A percentile compares a stretch with the other conserved stretches of the same genome.
Evolutionary conservation across 331 rosid species (phyloP).

Genomic region (Acacia concinna): DNA sequence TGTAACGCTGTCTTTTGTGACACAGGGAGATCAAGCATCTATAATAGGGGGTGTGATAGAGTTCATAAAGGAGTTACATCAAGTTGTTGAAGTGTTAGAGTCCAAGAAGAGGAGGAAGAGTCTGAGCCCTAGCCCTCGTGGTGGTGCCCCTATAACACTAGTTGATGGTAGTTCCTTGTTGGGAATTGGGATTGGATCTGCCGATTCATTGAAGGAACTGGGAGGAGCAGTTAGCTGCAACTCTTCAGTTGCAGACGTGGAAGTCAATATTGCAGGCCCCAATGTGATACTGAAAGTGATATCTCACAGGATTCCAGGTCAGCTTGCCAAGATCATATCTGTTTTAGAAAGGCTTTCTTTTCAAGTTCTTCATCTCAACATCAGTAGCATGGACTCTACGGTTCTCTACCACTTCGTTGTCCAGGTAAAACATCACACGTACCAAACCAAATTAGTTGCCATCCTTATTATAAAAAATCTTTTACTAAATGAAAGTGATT

Average conservation of each 20-base stretch:
- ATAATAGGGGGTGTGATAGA: constrained; percentile 92
- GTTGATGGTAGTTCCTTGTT: constrained; percentile 17
- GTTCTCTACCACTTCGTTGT: constrained; percentile 80
- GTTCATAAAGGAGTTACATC: constrained; percentile 93
- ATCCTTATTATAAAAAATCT: background rate
- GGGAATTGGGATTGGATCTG: no score
- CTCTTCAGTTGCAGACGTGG: constrained; percentile 86
- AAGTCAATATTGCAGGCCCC: constrained; percentile 85
- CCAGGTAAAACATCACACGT: constrained; percentile 54
- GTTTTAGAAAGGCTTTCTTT: constrained; percentile 76
- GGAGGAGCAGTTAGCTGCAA: constrained; percentile 68
- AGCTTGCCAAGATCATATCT: constrained; percentile 62
- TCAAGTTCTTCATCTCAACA: constrained; percentile 86
- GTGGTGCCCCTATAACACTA: constrained; percentile 55
- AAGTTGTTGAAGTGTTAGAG: constrained; percentile 75
- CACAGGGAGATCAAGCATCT: constrained; percentile 97
- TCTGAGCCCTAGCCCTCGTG: constrained; percentile 89
- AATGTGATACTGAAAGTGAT: constrained; percentile 73
- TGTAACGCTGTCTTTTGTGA: background rate
- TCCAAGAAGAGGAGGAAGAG: constrained; percentile 89
- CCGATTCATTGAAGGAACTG: constrained; percentile 45
- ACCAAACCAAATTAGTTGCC: background rate
- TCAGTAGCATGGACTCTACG: constrained; percentile 87
- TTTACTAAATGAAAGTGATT: no score
- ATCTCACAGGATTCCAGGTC: constrained; percentile 62